Base-by-base conservation (phyloP, 345 rosid species). In the Hibiscus trionum region DNA sequence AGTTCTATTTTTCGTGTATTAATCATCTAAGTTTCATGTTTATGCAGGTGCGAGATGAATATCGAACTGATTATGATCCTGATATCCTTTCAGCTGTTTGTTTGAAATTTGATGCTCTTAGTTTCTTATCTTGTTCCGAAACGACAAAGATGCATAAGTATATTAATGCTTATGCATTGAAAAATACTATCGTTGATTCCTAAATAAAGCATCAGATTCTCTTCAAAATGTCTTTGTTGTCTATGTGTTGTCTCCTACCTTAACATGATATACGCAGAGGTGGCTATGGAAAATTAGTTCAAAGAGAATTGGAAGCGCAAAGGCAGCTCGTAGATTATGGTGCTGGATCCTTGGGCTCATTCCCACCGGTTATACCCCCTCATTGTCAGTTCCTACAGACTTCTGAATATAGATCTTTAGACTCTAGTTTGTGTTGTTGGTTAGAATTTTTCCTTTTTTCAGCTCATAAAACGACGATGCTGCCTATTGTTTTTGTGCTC, bases 51-150 rank as follows among this genome's bases (percentile, higher is more conserved):
- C 90, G 99, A 55, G 99, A 95, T 87, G 99, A 95, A 72, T 95
- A 90, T 76, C 97, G 99, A 72, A 95, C 99, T 35, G 97, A 95
- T 80, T 95, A 91, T 69, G 99, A 95, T 90, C 99, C 99, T 85
- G 97, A 95, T 95, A 95, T 95, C 99, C 99, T 89, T 90, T 86
- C 35, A 3, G 24, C 46, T 31, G 31, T 33, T 16, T 29, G 24
- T 65, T 46, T 47, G 11, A 9, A 44, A 65, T 21, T 21, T 42
- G 4, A 65, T 39, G 68, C 15, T 39, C 11, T 2, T 42, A 64
- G 5, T 42, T 65, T 11, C 53, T 62, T 19, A 64, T 37, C 49
- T 64, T 64, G 27, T 64, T 17, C 15, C 17, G 2, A 17, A 7
- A 39, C 29, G 10, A 39, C 14, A 2, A 35, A 10, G 0, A 17